Conservation (phyloP, 2,329 filamentous ascomycete species). For the Aspergillus transmontanensis region DNA sequence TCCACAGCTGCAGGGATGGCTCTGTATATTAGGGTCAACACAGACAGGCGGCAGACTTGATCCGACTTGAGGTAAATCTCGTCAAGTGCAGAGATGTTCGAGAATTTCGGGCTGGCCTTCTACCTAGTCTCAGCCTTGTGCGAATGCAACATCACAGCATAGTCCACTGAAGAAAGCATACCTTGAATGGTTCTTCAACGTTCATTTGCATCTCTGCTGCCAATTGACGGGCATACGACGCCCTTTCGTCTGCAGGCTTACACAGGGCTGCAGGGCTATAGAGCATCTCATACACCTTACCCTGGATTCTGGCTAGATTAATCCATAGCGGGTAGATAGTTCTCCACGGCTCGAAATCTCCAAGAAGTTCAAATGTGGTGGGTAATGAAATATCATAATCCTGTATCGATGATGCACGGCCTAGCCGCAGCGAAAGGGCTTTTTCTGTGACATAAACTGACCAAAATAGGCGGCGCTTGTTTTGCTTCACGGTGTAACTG, state of each 20-base stretch:
- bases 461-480: constrained; percentile 56
- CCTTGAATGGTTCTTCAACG: constrained; percentile 35
- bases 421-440: constrained; percentile 60
- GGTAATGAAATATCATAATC: constrained; percentile 61
- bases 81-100: constrained; percentile 29
- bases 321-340: constrained; percentile 58
- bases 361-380: constrained; percentile 24
- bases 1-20: constrained; percentile 37
- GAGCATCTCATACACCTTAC: constrained; percentile 60
- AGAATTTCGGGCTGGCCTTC: constrained; percentile 15
- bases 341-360: constrained; percentile 40
- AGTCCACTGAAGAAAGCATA: constrained; percentile 8
- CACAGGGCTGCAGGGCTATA: constrained; percentile 47
- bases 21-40: constrained; percentile 44
- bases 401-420: constrained; percentile 60
- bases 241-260: constrained; percentile 29
- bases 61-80: constrained; percentile 33
- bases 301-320: constrained; percentile 58
- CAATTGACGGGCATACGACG: constrained; percentile 30
- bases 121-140: constrained; percentile 3
- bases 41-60: constrained; percentile 38
- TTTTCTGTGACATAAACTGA: constrained; percentile 62
- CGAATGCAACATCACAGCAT: background rate
- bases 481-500: constrained; percentile 30
- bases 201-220: constrained; percentile 30